A percentile compares a stretch with the other conserved stretches of the same genome.
Evolutionary conservation across 495 filamentous ascomycete species (phyloP).

Genomic region (Penicillium maclennaniae): DNA sequence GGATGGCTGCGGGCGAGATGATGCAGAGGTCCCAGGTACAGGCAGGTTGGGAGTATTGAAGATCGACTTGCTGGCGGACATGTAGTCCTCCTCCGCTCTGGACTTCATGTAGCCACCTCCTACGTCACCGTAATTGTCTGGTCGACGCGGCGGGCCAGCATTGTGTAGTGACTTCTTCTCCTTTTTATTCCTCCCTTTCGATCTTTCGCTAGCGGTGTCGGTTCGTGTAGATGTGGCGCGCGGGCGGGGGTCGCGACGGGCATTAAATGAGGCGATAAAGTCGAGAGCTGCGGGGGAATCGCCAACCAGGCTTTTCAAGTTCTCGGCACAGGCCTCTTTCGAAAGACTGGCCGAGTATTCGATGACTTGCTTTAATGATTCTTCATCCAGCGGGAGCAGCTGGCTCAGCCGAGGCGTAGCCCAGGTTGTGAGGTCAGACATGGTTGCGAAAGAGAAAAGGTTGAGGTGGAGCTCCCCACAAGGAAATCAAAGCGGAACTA

Average conservation of each 20-base stretch:
- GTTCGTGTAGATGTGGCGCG: conserved; percentile 19
- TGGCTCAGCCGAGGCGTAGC: conserved; percentile 67
- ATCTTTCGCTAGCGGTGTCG: conserved; percentile 14
- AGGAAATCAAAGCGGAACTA: not conserved
- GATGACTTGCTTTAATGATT: conserved; percentile 75
- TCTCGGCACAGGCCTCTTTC: conserved; percentile 69
- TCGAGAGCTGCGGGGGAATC: conserved; percentile 81
- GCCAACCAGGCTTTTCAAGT: conserved; percentile 85
- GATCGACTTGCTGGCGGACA: conserved; percentile 34
- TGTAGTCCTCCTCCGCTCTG: conserved; percentile 59
- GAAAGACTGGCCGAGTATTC: conserved; percentile 71
- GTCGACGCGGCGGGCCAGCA: conserved; percentile 53
- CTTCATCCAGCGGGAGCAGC: conserved; percentile 78
- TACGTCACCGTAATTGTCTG: conserved; percentile 56
- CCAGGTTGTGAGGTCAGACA: conserved; percentile 41
- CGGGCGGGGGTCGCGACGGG: conserved; percentile 52
- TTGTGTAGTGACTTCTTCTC: conserved; percentile 61
- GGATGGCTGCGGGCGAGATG: conserved; percentile 38
- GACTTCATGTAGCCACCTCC: conserved; percentile 59
- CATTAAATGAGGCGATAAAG: conserved; percentile 90
- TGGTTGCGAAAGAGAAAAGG: conserved; percentile 3
- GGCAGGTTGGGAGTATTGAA: conserved; percentile 31
- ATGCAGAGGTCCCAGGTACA: conserved; percentile 23
- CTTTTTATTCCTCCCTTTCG: conserved; percentile 25
- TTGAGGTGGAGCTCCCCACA: conserved; percentile 5